phyloP scores from a whole-genome alignment of 352 stramenopile genomes.

The Peronospora farinosa region DNA sequence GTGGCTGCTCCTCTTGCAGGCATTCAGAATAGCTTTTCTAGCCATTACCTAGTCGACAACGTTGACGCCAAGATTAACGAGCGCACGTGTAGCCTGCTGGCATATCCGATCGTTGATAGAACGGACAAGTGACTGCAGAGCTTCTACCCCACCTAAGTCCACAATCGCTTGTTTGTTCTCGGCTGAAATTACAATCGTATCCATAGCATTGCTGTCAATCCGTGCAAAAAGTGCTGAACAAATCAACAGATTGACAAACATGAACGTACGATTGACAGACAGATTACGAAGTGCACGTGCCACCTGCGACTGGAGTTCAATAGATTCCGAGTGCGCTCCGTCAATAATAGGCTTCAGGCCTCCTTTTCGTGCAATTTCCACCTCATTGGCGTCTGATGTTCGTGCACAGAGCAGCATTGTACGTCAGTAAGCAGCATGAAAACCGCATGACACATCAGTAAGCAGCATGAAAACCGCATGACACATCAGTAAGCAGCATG shows the following conservation, averaged over 20 bases:
- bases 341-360: constrained; percentile 89
- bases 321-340: constrained; percentile 63
- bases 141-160: constrained; percentile 71
- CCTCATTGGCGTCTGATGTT: constrained; percentile 86
- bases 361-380: constrained; percentile 84
- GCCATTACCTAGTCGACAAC: constrained; percentile 48
- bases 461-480: background rate
- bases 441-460: background rate
- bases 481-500: background rate
- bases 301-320: constrained; percentile 84
- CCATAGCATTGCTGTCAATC: background rate
- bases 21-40: background rate
- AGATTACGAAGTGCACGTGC: constrained; percentile 90
- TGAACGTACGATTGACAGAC: constrained; percentile 84
- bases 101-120: constrained; percentile 85
- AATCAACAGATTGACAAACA: background rate
- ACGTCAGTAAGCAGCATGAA: constrained; percentile 1
- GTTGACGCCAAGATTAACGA: constrained; percentile 86
- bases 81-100: constrained; percentile 79
- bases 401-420: background rate
- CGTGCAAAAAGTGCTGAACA: background rate
- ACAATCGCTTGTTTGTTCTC: constrained; percentile 89
- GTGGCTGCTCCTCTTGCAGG: constrained; percentile 9
- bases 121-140: constrained; percentile 69
- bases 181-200: constrained; percentile 29